These are phyloP conservation scores for Inosperma sp. DNA, from an alignment of 768 basidiomycete species.

Conservation along the genomic window DNA sequence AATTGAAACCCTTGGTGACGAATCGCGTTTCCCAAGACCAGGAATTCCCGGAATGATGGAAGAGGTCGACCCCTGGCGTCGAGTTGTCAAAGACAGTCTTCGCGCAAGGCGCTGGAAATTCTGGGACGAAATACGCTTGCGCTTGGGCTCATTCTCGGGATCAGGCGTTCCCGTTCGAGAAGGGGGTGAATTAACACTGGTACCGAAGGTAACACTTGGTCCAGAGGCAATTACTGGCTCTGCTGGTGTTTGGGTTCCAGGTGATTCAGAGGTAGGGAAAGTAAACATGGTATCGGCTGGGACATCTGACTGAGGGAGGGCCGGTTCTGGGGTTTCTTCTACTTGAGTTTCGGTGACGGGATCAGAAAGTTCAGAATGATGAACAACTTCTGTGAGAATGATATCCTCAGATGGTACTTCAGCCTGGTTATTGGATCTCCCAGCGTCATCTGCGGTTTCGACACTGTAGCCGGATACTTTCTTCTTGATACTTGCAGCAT, in stretches of 20 bases:
- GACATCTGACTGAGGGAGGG: conserved; percentile 7
- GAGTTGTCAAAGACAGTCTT: conserved; percentile 61
- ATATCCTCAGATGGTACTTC: conserved; percentile 3
- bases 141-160: conserved; percentile 64
- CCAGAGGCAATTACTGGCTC: conserved; percentile 13
- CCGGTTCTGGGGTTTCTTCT: neutral
- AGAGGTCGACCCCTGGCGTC: conserved; percentile 50
- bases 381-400: neutral
- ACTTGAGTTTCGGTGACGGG: neutral
- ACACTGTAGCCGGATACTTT: conserved; percentile 44
- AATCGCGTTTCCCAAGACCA: conserved; percentile 46
- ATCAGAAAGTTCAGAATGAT: conserved; percentile 2
- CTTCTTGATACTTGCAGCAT: conserved; percentile 36
- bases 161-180: conserved; percentile 70
- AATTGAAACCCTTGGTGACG: conserved; percentile 41
- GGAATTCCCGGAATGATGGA: conserved; percentile 47
- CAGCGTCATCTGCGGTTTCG: conserved; percentile 26
- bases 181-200: conserved; percentile 54
- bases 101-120: conserved; percentile 81
- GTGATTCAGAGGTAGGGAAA: conserved; percentile 17
- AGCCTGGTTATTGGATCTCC: neutral
- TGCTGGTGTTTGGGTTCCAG: conserved; percentile 13
- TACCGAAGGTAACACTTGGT: conserved; percentile 63
- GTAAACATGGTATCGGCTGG: conserved; percentile 18
- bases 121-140: conserved; percentile 78